Conservation (phyloP, 2,329 filamentous ascomycete genomes). For the Trichoderma simmonsii region DNA sequence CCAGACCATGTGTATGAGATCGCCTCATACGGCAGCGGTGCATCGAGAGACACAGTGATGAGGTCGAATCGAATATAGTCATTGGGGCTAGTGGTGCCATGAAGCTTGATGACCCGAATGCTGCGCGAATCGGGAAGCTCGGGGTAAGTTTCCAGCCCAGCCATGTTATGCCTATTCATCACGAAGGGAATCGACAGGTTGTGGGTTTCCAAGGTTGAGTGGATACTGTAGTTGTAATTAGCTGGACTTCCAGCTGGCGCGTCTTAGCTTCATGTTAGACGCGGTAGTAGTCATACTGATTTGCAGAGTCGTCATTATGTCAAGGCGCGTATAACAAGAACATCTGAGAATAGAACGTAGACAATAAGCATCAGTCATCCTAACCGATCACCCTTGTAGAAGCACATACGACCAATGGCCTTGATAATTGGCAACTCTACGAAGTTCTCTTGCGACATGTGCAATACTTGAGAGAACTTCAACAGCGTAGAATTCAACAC, state of each 20-base stretch:
- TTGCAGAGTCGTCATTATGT: neutral
- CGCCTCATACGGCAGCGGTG: neutral
- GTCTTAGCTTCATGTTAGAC: neutral
- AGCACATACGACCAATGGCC: neutral
- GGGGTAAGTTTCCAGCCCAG: neutral
- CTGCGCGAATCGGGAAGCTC: neutral
- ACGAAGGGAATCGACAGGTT: neutral
- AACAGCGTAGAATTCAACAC: neutral
- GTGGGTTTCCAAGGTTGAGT: neutral
- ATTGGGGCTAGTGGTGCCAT: neutral
- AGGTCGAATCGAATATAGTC: neutral
- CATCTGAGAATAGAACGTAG: neutral
- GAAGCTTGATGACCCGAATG: neutral
- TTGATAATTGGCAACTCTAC: neutral
- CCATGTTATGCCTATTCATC: neutral
- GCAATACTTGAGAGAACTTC: neutral
- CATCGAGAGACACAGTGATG: neutral
- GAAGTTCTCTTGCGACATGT: neutral
- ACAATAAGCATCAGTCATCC: neutral
- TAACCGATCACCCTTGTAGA: neutral
- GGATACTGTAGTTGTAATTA: neutral
- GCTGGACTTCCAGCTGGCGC: neutral
- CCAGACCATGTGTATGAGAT: conserved; percentile 5
- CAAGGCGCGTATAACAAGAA: neutral
- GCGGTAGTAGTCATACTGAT: neutral